These are phyloP conservation scores for Ceratocystis huliohia DNA, from an alignment of 2,329 filamentous ascomycete genomes.

Conservation along the genomic window DNA sequence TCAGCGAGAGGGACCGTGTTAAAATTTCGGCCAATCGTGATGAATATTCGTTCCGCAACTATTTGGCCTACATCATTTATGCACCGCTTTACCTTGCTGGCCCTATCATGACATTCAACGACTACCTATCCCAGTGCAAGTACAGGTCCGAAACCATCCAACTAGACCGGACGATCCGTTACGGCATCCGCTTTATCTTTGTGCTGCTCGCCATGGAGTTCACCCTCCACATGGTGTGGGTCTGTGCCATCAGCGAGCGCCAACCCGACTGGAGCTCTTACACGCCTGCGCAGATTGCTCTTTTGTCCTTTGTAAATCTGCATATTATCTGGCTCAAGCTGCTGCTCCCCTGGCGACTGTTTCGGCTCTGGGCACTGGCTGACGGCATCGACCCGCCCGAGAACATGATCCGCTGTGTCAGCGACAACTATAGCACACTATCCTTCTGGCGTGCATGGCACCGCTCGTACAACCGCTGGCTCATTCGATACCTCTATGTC, in stretches of 20 bases:
- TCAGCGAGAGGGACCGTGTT: constrained; percentile 82
- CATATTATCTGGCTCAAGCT: constrained; percentile 98
- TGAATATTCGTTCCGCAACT: constrained; percentile 74
- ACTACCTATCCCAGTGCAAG: constrained; percentile 79
- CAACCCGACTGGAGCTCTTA: constrained; percentile 70
- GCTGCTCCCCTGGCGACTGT: constrained; percentile 93
- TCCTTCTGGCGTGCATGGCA: constrained; percentile 97
- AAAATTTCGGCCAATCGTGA: constrained; percentile 54
- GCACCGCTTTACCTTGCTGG: constrained; percentile 86
- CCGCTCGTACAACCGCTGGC: constrained; percentile 86
- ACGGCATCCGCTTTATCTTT: constrained; percentile 69
- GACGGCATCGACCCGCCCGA: constrained; percentile 92
- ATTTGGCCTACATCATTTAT: constrained; percentile 79
- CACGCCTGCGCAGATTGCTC: constrained; percentile 71
- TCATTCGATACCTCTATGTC: constrained; percentile 85
- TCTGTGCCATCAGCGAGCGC: constrained; percentile 78
- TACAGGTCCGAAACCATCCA: constrained; percentile 62
- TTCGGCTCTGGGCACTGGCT: constrained; percentile 85
- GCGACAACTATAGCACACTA: constrained; percentile 80
- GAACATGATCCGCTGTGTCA: constrained; percentile 96
- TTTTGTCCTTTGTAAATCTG: constrained; percentile 91
- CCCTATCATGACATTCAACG: constrained; percentile 94
- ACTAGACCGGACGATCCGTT: constrained; percentile 57
- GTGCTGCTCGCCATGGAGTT: constrained; percentile 81
- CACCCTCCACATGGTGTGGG: constrained; percentile 82